Base-by-base conservation (phyloP, 2,329 filamentous ascomycete species). In the Cylindrodendrum hubeiense region DNA sequence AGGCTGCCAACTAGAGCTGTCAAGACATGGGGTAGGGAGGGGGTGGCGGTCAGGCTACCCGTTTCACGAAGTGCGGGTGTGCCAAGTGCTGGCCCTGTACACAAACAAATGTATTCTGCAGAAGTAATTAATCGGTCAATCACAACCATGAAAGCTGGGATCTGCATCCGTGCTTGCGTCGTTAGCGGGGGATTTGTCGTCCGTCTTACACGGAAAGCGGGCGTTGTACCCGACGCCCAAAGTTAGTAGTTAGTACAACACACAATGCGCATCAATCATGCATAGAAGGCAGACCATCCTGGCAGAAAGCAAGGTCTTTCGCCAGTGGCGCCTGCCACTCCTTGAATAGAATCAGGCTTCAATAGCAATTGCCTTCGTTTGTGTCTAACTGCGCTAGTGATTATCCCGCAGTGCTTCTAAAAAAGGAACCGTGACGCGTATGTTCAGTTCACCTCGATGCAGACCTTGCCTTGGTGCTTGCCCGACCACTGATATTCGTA, bases 381-480 rank as follows among this genome's bases (percentile, higher is more conserved):
- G 26, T 19, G 39, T 55, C 17, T 7, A 33, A 26, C 22, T 43
- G 28, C n/a, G 12, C 28, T 43, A 7, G 24, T 19, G 3, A 43
- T 19, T n/a, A 44, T 44, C 43, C 22, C 22, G 15, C 17, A 46
- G 4, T 50, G 56, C 8, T 34, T 24, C 26, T 17, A 50, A 58
- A 54, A 37, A 21, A 22, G 41, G 39, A n/a, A 37, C 26, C 28
- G 43, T 56, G 33, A 56, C 34, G 60, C 37, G 33, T 63, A 21
- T 6, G 52, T 53, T 68, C 67, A 78, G 8, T 73, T 69, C 63
- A 80, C 75, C 64, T 77, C 67, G 51, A 79, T 66, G 34, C 71
- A 71, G 21, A 83, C 77, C 68, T 84, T 84, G 61, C 78, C 80
- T 69, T 80, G 77, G 62, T 82, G 79, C 71, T 78, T 75, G 12